A percentile compares a stretch with the other conserved stretches of the same genome.
These are phyloP conservation scores for Coffea canephora DNA, from an alignment of 257 asterid species.

Conservation along the genomic window DNA sequence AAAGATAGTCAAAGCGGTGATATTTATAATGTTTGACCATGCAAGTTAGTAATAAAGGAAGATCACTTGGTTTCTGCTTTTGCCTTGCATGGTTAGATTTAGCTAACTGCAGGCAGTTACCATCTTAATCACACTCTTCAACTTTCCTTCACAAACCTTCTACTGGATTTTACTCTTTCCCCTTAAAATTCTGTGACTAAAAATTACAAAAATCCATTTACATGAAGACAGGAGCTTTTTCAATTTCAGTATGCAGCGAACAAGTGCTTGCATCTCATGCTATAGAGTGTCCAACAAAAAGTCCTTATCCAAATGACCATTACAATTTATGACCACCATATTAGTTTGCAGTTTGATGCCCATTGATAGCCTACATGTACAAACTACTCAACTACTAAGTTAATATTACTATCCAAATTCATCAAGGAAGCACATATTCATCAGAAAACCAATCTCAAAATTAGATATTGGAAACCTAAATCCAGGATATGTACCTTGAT, in stretches of 20 bases:
- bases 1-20: not conserved
- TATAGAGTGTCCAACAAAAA: not conserved
- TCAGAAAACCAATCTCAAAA: not conserved
- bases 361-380: not conserved
- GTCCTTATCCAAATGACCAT: not conserved
- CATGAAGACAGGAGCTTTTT: not conserved
- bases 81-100: not conserved
- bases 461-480: not conserved
- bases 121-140: not conserved
- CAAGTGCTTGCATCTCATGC: not conserved
- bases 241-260: not conserved
- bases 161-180: not conserved
- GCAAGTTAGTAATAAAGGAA: not conserved
- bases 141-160: not conserved
- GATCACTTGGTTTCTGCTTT: not conserved
- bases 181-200: not conserved
- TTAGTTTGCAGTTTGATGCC: not conserved
- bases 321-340: not conserved
- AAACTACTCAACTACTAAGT: not conserved
- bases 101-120: not conserved
- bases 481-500: constrained; percentile 63
- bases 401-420: not conserved
- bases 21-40: not conserved
- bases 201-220: not conserved
- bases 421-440: not conserved